Evolutionary conservation across 2,329 filamentous ascomycete genomes (phyloP), one percentile per base, ranked within the genome.

Genomic region (Talaromyces piceae): DNA sequence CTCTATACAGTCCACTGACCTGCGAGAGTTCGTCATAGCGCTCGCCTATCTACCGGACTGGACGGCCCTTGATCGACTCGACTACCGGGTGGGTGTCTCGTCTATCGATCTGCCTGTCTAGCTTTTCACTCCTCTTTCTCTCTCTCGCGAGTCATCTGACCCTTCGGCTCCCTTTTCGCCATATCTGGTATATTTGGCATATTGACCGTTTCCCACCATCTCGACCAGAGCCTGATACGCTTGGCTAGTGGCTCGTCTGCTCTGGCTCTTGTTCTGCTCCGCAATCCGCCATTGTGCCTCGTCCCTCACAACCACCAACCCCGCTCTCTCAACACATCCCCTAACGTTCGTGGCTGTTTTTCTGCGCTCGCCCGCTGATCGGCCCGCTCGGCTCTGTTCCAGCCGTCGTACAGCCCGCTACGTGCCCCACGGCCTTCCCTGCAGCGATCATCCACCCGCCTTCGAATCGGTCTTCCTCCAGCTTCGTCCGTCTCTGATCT

Each of bases 331-430:
- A n/a, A n/a, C n/a, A n/a, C n/a, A n/a, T n/a, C n/a, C n/a, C n/a
- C n/a, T n/a, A n/a, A n/a, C n/a, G n/a, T n/a, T 47, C 51, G 41
- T 54, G 37, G 30, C 41, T 48, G 26, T 44, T 20, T 11, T 39
- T 16, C 26, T 50, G 11, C 41, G 39, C 47, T 49, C 45, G 44
- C 28, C 47, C 45, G 23, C 47, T 22, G 47, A 50, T 50, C 51
- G 51, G 51, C 51, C 51, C 51, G 51, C 28, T 50, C 48, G 47
- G 51, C 49, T 46, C 45, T 23, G 41, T 45, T 39, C 44, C 48
- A 50, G 47, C 45, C 22, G 31, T 49, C 37, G 50, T 43, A 43
- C 39, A 43, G 20, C 23, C 20, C 23, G 18, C 39, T 13, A 16
- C n/a, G 18, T 18, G n/a, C 33, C 6, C 16, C 33, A 20, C 20